Evolutionary conservation across 179 eudicot species (phyloP), one percentile per base, ranked within the genome.

Genomic region (Actinidia chinensis): DNA sequence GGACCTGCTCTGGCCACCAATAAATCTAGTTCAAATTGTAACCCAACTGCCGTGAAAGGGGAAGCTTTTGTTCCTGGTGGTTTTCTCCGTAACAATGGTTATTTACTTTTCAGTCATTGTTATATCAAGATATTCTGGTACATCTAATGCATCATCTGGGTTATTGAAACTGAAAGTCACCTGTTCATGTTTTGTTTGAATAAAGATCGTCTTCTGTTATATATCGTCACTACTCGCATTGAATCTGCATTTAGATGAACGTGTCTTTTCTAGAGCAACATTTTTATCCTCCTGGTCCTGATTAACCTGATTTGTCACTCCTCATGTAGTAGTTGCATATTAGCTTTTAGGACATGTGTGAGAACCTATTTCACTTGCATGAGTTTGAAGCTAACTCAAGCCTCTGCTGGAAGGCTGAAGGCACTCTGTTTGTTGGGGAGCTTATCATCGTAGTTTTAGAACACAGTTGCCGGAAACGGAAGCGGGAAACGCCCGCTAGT

Each of bases 21-120:
- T 67, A 67, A 67, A 67, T 67, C 25, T 17, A 67, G 69, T 36
- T 13, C 46, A 52, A 72, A 51, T 72, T 72, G 23, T 54, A 47
- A 52, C 36, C 61, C 33, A 52, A 52, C 63, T 72, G 44, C 61
- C 47, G 18, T 51, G 47, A 15, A 47, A 72, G 63, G 63, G 58
- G 47, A 10, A 14, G 22, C 75, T 10, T 25, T 72, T 4, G 20
- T 50, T 36, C 14, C 23, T 48, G 42, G 74, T 70, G 50, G 20
- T 44, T 70, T 51, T 48, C 20, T 44, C 72, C 23, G 40, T 69
- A 15, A 59, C 59, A 71, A 71, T 71, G 42, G 59, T 51, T 51
- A 51, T 50, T 71, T 52, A n/a, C 59, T 4, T 72, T 51, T 72
- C 18, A 23, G 10, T 28, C 6, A 52, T 72, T 72, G 14, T 52